Conservation (phyloP, 768 basidiomycete species). For the Hemileccinum impolitum region DNA sequence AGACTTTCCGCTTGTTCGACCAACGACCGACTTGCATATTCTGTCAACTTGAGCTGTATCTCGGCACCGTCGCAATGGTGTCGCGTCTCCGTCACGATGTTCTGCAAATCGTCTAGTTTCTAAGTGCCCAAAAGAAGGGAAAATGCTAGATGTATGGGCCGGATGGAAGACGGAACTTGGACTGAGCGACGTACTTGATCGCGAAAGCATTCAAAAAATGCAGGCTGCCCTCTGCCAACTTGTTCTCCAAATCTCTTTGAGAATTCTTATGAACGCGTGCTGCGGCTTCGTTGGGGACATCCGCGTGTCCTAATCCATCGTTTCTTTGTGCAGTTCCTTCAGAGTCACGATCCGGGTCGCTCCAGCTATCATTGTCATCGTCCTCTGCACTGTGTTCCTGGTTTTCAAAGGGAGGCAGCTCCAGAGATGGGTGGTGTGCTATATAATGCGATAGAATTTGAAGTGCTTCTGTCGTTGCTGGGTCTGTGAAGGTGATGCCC, state of each 20-base stretch:
- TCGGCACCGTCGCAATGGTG: conserved; percentile 81
- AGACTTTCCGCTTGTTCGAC: conserved; percentile 81
- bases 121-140: no score
- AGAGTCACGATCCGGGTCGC: conserved; percentile 17
- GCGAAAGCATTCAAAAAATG: conserved; percentile 79
- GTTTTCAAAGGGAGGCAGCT: conserved; percentile 4
- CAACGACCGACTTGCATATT: conserved; percentile 70
- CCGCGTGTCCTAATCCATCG: conserved; percentile 15
- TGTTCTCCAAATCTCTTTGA: conserved; percentile 79
- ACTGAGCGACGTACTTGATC: conserved; percentile 73
- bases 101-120: conserved; percentile 82
- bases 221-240: conserved; percentile 75
- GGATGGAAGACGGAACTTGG: no score
- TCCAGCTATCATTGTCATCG: conserved; percentile 32
- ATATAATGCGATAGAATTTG: conserved; percentile 82
- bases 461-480: conserved; percentile 75
- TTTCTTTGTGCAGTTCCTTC: conserved; percentile 9
- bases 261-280: conserved; percentile 74
- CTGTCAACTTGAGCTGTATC: conserved; percentile 66
- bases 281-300: conserved; percentile 59
- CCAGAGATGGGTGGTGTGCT: conserved; percentile 25
- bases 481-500: conserved; percentile 74
- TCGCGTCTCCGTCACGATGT: conserved; percentile 78
- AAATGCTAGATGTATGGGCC: neutral
- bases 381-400: conserved; percentile 29